A percentile compares a stretch with the other conserved stretches of the same genome.
Conservation (phyloP, 1,284 basidiomycete species). For the Trichosporon faecale region DNA sequence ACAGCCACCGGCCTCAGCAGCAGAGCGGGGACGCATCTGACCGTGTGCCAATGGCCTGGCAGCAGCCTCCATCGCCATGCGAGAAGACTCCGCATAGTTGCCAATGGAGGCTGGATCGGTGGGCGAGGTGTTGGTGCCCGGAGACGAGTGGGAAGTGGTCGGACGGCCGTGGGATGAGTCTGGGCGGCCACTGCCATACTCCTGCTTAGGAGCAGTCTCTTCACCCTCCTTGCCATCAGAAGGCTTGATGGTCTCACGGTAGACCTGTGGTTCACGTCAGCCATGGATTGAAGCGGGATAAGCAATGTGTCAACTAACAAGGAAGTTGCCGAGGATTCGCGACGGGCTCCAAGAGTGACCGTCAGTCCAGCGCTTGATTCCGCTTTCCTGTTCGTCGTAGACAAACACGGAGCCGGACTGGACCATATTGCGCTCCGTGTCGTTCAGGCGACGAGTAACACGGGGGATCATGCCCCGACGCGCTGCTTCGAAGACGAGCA, state of each 20-base stretch:
- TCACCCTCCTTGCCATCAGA: constrained; percentile 23
- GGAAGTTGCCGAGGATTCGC: constrained; percentile 80
- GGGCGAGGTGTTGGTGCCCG: constrained; percentile 17
- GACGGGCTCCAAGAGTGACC: constrained; percentile 79
- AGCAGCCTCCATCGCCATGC: constrained; percentile 24
- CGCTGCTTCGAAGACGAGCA: constrained; percentile 92
- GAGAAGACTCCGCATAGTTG: constrained; percentile 23
- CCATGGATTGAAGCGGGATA: too few relatives aligned
- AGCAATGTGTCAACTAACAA: constrained; percentile 53
- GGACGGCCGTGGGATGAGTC: constrained; percentile 21
- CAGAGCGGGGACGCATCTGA: constrained; percentile 24
- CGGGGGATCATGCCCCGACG: constrained; percentile 83
- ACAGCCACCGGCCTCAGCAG: constrained; percentile 27
- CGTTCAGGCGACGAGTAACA: constrained; percentile 88
- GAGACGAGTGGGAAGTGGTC: constrained; percentile 21
- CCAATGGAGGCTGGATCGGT: constrained; percentile 4
- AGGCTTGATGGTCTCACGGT: constrained; percentile 85
- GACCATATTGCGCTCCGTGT: constrained; percentile 89
- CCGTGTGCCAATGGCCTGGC: constrained; percentile 22
- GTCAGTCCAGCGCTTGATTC: constrained; percentile 98
- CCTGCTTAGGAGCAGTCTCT: constrained; percentile 17
- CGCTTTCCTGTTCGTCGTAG: constrained; percentile 94
- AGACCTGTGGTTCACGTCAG: constrained; percentile 56
- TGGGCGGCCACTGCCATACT: constrained; percentile 16
- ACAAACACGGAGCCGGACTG: constrained; percentile 92